These are phyloP conservation scores for Fusarium mexicanum DNA, from an alignment of 2,329 filamentous ascomycete species.

Conservation along the genomic window DNA sequence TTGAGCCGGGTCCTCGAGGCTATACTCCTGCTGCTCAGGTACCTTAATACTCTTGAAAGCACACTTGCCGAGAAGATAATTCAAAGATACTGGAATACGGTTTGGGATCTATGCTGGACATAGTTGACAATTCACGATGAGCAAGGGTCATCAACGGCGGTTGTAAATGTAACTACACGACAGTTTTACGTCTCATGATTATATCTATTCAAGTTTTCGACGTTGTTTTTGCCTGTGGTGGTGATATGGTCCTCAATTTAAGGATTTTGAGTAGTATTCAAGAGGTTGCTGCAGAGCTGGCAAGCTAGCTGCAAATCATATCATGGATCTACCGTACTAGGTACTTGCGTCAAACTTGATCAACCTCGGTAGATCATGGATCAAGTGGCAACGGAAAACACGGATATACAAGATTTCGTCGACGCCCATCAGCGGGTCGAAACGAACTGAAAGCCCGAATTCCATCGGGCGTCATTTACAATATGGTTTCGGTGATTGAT, in stretches of 20 bases:
- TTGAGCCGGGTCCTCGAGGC: constrained; percentile 22
- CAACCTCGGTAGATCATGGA: neutral
- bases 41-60: constrained; percentile 2
- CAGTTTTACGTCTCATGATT: constrained; percentile 32
- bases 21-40: constrained; percentile 7
- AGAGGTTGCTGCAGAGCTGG: neutral
- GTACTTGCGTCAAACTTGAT: neutral
- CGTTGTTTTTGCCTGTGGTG: neutral
- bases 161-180: constrained; percentile 28
- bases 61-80: constrained; percentile 30
- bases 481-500: neutral
- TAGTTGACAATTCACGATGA: constrained; percentile 27
- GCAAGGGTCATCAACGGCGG: constrained; percentile 10
- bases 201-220: constrained; percentile 12
- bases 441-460: constrained; percentile 12
- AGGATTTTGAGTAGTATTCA: neutral
- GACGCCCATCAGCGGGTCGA: constrained; percentile 10
- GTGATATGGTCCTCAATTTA: neutral
- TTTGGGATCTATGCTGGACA: constrained; percentile 38
- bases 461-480: constrained; percentile 10
- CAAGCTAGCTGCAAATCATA: constrained; percentile 1
- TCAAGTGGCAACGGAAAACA: constrained; percentile 14
- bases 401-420: neutral
- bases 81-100: constrained; percentile 35
- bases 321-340: neutral